A percentile compares a stretch with the other conserved stretches of the same genome.
These are phyloP conservation scores for Catharanthus roseus DNA, from an alignment of 257 asterid genomes.

Conservation along the genomic window DNA sequence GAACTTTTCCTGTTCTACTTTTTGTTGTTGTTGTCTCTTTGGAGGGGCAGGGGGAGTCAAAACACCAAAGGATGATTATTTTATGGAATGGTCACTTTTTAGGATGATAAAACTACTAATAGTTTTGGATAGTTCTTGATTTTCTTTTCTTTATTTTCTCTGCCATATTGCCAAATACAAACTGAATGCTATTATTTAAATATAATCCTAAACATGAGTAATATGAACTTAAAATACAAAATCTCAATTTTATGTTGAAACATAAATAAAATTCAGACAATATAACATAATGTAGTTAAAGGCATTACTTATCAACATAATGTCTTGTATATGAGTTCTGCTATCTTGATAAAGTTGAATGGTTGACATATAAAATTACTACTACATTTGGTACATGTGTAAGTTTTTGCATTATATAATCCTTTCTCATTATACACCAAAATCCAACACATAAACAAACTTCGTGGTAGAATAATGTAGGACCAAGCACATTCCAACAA, in stretches of 20 bases:
- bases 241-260: background rate
- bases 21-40: too few relatives aligned
- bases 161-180: too few relatives aligned
- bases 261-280: too few relatives aligned
- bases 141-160: too few relatives aligned
- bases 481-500: slow-evolving; percentile 72
- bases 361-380: background rate
- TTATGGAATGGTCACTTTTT: too few relatives aligned
- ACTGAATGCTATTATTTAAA: background rate
- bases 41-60: too few relatives aligned
- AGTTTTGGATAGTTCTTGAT: too few relatives aligned
- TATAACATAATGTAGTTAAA: background rate
- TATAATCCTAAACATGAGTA: background rate
- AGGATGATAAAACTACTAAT: too few relatives aligned
- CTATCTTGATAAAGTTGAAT: background rate
- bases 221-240: background rate
- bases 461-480: slow-evolving; percentile 67
- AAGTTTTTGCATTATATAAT: background rate
- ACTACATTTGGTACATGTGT: background rate
- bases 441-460: slow-evolving; percentile 46
- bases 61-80: too few relatives aligned
- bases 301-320: background rate
- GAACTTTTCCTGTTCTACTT: too few relatives aligned
- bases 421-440: background rate
- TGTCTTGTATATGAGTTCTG: background rate